Conservation (phyloP, 2,329 filamentous ascomycete genomes). For the Aspergillus fumigatiaffinis region DNA sequence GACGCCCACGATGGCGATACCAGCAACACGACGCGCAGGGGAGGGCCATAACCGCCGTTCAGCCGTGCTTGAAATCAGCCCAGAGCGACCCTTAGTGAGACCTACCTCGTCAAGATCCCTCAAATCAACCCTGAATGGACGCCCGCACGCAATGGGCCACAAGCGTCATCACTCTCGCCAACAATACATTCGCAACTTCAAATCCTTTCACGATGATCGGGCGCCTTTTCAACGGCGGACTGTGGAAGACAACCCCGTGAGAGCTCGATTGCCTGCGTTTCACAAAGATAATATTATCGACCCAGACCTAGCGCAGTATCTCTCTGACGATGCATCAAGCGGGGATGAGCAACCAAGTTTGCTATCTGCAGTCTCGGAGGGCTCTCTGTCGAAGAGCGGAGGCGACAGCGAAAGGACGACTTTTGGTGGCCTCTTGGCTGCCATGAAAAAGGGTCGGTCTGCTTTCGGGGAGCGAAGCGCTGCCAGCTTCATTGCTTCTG, state of each 20-base stretch:
- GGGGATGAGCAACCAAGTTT: conserved; percentile 89
- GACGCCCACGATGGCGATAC: conserved; percentile 62
- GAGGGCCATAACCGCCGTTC: conserved; percentile 81
- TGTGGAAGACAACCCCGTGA: conserved; percentile 62
- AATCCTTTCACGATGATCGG: conserved; percentile 68
- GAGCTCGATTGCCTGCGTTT: conserved; percentile 76
- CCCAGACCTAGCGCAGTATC: conserved; percentile 87
- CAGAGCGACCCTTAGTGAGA: conserved; percentile 70
- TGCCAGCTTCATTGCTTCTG: conserved; percentile 65
- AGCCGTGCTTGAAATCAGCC: conserved; percentile 84
- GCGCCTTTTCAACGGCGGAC: conserved; percentile 81
- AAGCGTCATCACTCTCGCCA: conserved; percentile 85
- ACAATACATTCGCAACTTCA: conserved; percentile 74
- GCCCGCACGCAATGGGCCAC: conserved; percentile 76
- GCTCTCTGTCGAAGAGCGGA: conserved; percentile 57
- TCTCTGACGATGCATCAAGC: conserved; percentile 91
- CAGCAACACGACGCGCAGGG: conserved; percentile 60
- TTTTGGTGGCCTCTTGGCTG: conserved; percentile 67
- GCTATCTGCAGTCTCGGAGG: conserved; percentile 67
- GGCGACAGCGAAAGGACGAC: conserved; percentile 71
- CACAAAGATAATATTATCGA: conserved; percentile 99
- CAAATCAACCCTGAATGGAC: conserved; percentile 64
- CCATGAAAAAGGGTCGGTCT: conserved; percentile 72
- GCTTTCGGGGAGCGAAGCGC: conserved; percentile 69
- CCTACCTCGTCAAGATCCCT: conserved; percentile 91